Evolutionary conservation across 2,329 filamentous ascomycete species (phyloP).

Genomic region (Fusarium chaquense): DNA sequence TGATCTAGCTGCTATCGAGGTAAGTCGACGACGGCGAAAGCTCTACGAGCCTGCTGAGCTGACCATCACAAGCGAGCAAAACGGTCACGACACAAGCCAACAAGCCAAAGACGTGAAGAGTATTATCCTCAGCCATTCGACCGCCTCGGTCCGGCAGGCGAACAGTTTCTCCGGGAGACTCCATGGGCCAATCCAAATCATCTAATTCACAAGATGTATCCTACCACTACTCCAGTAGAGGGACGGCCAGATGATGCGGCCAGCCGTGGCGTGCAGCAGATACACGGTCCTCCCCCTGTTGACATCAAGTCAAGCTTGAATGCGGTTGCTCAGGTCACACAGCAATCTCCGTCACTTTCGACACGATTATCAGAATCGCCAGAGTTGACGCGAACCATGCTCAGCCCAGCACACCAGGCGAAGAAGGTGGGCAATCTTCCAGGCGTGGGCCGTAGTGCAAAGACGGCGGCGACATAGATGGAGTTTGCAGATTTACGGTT

Average conservation of each 20-base stretch:
- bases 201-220: conserved; percentile 70
- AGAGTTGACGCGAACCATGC: conserved; percentile 57
- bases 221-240: conserved; percentile 45
- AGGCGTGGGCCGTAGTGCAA: conserved; percentile 51
- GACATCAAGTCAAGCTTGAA: conserved; percentile 46
- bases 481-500: conserved; percentile 20
- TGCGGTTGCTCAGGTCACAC: conserved; percentile 39
- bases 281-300: conserved; percentile 22
- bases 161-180: conserved; percentile 89
- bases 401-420: conserved; percentile 50
- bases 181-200: conserved; percentile 94
- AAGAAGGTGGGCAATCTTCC: conserved; percentile 52
- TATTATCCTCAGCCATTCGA: conserved; percentile 62
- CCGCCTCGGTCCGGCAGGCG: conserved; percentile 75
- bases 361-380: conserved; percentile 56
- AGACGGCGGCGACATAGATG: conserved; percentile 51
- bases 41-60: conserved; percentile 42
- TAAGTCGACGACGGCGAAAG: conserved; percentile 55
- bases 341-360: conserved; percentile 47
- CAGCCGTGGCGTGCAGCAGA: conserved; percentile 43
- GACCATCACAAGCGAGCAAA: conserved; percentile 51
- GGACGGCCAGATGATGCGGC: conserved; percentile 20
- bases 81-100: conserved; percentile 54
- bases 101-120: conserved; percentile 59
- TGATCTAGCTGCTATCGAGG: conserved; percentile 89